A percentile compares a stretch with the other conserved stretches of the same genome.
Evolutionary conservation across 2,329 filamentous ascomycete genomes (phyloP).

Genomic region (Trichoderma sp.): DNA sequence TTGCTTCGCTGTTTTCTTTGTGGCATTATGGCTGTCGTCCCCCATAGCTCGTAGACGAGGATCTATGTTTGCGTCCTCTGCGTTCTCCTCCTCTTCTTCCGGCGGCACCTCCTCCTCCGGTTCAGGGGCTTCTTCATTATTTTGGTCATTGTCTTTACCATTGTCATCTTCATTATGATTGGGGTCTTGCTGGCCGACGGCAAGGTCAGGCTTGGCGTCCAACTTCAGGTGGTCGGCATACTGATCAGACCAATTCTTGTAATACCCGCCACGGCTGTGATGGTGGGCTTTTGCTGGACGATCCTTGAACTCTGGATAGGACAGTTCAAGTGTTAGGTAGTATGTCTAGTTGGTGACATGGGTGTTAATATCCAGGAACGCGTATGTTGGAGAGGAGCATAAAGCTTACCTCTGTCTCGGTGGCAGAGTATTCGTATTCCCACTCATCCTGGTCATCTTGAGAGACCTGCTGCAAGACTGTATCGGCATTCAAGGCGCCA

Average conservation of each 20-base stretch:
- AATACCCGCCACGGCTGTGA: slow-evolving; percentile 47
- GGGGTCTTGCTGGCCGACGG: not conserved
- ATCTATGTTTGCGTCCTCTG: slow-evolving; percentile 35
- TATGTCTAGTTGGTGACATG: slow-evolving; percentile 48
- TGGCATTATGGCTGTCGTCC: not conserved
- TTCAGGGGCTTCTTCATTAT: slow-evolving; percentile 22
- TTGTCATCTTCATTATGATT: slow-evolving; percentile 20
- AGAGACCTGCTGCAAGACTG: slow-evolving; percentile 28
- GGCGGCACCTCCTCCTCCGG: not conserved
- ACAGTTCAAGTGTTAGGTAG: slow-evolving; percentile 63
- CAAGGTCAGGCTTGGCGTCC: slow-evolving; percentile 7
- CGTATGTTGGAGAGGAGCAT: too few species aligned
- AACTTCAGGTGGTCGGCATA: slow-evolving; percentile 25
- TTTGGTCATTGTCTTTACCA: slow-evolving; percentile 15
- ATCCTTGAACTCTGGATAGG: slow-evolving; percentile 56
- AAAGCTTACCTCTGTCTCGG: slow-evolving; percentile 56
- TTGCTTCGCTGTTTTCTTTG: not conserved
- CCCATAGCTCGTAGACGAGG: slow-evolving; percentile 32
- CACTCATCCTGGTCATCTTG: slow-evolving; percentile 56
- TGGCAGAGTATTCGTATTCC: slow-evolving; percentile 66
- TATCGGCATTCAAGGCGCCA: slow-evolving; percentile 31
- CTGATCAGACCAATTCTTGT: slow-evolving; percentile 42
- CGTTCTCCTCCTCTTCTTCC: not conserved
- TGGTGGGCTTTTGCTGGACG: slow-evolving; percentile 40
- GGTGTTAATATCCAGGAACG: not conserved